phyloP scores from a whole-genome alignment of 768 basidiomycete genomes.

The Infundibulicybe gibba region DNA sequence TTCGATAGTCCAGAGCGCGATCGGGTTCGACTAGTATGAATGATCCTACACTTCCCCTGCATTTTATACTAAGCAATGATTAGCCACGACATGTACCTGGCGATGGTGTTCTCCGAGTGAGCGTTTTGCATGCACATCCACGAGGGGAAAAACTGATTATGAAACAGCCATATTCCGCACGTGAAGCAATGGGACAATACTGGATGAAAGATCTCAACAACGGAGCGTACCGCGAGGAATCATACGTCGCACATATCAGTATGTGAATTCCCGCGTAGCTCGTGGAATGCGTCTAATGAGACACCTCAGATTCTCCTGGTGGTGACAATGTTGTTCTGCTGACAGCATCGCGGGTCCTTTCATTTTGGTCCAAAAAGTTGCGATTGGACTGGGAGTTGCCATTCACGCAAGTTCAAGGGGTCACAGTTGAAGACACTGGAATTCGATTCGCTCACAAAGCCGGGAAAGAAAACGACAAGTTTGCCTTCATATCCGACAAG shows the following conservation, averaged over 20 bases:
- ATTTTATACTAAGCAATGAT: conserved; percentile 2
- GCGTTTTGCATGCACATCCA: conserved; percentile 15
- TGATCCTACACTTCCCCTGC: neutral
- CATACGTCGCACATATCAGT: conserved; percentile 93
- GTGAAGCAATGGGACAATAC: conserved; percentile 91
- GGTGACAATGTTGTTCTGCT: conserved; percentile 79
- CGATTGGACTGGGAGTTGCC: conserved; percentile 91
- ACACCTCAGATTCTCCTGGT: conserved; percentile 59
- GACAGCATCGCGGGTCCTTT: conserved; percentile 74
- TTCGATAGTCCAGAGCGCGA: conserved; percentile 92
- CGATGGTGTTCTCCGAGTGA: conserved; percentile 84
- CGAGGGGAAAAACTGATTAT: neutral
- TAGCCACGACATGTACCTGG: conserved; percentile 83
- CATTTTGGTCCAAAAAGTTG: conserved; percentile 83
- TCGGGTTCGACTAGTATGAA: conserved; percentile 71
- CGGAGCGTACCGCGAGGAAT: conserved; percentile 79
- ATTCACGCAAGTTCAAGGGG: conserved; percentile 80
- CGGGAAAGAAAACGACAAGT: conserved; percentile 72
- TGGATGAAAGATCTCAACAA: conserved; percentile 96
- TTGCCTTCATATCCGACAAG: conserved; percentile 75
- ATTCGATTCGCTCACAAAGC: conserved; percentile 83
- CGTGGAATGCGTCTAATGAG: conserved; percentile 2
- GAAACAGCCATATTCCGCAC: conserved; percentile 76
- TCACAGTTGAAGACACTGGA: conserved; percentile 87
- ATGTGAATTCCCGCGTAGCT: conserved; percentile 17